Percentiles rank a stretch among this genome's conserved stretches.
These are phyloP conservation scores for Pisolithus thermaeus DNA, from an alignment of 1,284 basidiomycete genomes.

Conservation along the genomic window DNA sequence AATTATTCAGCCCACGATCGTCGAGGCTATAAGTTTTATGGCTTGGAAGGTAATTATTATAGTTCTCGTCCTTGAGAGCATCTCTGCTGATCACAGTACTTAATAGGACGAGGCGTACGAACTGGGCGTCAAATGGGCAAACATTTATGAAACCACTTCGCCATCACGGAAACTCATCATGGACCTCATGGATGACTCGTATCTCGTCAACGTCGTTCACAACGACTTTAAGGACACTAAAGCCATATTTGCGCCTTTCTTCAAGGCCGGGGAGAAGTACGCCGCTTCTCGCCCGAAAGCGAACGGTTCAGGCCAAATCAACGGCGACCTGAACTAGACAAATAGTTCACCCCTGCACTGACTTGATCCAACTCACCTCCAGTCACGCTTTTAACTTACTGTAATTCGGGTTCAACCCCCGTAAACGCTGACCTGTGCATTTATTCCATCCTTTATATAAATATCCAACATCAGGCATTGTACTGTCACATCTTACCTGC, in stretches of 20 bases:
- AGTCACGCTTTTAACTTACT: constrained; percentile 17
- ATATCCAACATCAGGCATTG: constrained; percentile 17
- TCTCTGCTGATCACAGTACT: background rate
- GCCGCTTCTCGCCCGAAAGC: constrained; percentile 33
- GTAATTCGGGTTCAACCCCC: constrained; percentile 73
- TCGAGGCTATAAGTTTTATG: constrained; percentile 95
- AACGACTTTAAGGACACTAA: constrained; percentile 88
- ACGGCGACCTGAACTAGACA: constrained; percentile 27
- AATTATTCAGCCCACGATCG: constrained; percentile 96
- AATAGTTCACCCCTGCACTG: constrained; percentile 2
- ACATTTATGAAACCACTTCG: constrained; percentile 79
- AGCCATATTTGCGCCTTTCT: constrained; percentile 87
- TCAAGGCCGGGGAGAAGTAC: constrained; percentile 63
- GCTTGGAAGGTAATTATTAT: constrained; percentile 77
- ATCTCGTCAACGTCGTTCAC: constrained; percentile 96
- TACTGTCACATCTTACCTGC: constrained; percentile 26
- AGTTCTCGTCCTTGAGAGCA: background rate
- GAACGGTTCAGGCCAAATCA: constrained; percentile 19
- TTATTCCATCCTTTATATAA: constrained; percentile 4
- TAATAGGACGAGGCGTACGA: constrained; percentile 92
- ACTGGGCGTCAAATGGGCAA: constrained; percentile 91
- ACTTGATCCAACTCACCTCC: constrained; percentile 23
- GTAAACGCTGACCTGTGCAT: constrained; percentile 19
- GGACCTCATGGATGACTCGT: constrained; percentile 74
- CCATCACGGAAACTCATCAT: constrained; percentile 73